phyloP scores from a whole-genome alignment of 1,139 yeast genomes.

The Candida buenavistaensis region DNA sequence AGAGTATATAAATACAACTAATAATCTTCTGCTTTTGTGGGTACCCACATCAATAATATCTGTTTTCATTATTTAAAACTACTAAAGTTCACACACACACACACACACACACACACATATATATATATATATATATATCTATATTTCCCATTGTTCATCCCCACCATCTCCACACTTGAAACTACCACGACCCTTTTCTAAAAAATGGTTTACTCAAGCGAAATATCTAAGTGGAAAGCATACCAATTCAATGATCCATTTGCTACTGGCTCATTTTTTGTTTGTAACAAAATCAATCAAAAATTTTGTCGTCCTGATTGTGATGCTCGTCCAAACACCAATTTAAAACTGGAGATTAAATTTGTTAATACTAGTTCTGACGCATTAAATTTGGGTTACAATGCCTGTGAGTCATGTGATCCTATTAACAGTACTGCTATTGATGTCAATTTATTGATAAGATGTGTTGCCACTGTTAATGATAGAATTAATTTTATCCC shows the following conservation, averaged over 20 bases:
- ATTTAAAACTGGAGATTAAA: conserved; percentile 43
- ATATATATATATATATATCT: not conserved
- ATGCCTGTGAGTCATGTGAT: conserved; percentile 57
- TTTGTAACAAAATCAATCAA: conserved; percentile 44
- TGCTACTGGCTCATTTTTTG: conserved; percentile 57
- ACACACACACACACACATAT: too few species aligned
- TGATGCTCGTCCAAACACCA: conserved; percentile 49
- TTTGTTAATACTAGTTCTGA: conserved; percentile 41
- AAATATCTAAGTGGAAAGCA: conserved; percentile 59
- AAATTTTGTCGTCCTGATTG: conserved; percentile 69
- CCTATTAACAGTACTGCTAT: conserved; percentile 40
- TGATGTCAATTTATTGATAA: conserved; percentile 52
- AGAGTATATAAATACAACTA: too few species aligned
- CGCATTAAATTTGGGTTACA: conserved; percentile 47
- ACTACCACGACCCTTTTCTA: too few species aligned
- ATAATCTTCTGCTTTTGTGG: too few species aligned
- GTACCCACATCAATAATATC: too few species aligned
- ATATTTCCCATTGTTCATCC: not conserved
- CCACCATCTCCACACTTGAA: too few species aligned
- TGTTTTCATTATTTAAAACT: not conserved
- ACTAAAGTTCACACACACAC: too few species aligned
- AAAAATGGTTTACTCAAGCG: conserved; percentile 45
- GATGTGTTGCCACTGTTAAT: conserved; percentile 61
- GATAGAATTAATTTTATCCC: conserved; percentile 56
- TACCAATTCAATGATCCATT: conserved; percentile 68